Conservation (phyloP, 306 rosid genomes). For the Trifolium pratense region DNA sequence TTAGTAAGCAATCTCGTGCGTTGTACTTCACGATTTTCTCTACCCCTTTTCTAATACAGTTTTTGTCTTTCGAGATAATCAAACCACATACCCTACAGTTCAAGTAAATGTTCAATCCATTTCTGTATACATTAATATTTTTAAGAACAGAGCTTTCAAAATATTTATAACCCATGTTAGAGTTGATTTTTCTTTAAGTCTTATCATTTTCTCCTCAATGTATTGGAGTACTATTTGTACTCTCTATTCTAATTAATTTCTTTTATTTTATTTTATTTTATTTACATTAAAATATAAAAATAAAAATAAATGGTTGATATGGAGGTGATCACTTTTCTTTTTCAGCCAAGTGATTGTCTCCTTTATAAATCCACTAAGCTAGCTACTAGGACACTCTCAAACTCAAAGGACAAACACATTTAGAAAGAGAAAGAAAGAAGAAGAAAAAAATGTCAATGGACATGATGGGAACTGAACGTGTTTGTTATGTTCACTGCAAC, state of each 20-base stretch:
- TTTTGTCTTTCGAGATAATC: no score
- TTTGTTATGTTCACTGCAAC: slow-evolving; percentile 99
- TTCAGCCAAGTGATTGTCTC: slow-evolving; percentile 44
- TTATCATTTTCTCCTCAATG: background rate
- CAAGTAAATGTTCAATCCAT: no score
- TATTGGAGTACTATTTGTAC: background rate
- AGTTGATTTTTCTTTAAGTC: background rate
- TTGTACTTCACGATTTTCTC: no score
- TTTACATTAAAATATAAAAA: background rate
- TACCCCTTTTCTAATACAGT: no score
- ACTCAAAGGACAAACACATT: slow-evolving; percentile 40
- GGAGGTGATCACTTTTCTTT: slow-evolving; percentile 9
- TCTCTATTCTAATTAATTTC: background rate
- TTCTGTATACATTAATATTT: no score
- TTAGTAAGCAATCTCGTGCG: no score
- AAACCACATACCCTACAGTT: no score
- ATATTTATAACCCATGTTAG: no score
- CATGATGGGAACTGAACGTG: slow-evolving; percentile 92
- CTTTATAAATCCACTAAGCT: slow-evolving; percentile 47
- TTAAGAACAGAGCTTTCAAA: no score
- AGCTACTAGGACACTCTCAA: background rate
- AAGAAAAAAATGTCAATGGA: slow-evolving; percentile 75
- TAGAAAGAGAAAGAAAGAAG: slow-evolving; percentile 11
- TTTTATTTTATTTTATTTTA: background rate
- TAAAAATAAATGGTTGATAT: background rate